Evolutionary conservation across 257 asterid genomes (phyloP), one percentile per base, ranked within the genome.

Genomic region (Nicotiana sylvestris): DNA sequence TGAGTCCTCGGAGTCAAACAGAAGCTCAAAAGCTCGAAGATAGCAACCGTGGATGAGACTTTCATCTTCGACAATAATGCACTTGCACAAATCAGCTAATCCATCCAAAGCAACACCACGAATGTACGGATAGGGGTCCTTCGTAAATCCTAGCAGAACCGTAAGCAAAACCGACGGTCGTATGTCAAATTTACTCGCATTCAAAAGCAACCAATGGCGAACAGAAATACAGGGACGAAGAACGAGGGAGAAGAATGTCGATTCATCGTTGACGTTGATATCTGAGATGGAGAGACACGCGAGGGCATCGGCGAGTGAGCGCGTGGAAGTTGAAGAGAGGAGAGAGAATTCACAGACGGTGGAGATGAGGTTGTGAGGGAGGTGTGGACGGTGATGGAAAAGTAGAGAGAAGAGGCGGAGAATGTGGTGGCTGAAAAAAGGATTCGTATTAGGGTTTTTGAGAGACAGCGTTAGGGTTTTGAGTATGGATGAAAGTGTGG

Each of bases 71-170:
- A 92, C 89, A 72, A 81, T 81, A 72, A 92, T 64, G 74, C 84
- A 85, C 35, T 81, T 78, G 16, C 87, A 80, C 85, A 92, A 62
- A 81, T 78, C 81, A 82, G 86, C 90, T 85, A 94, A 82, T 35
- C 91, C 97, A 82, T 92, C 93, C 94, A 94, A 69, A 1, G 98
- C 96, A 78, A 91, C 91, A 77, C 86, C 90, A 84, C 98, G 90
- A 32, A 91, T 84, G 66, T 57, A 84, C 7, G 99, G 98, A 87
- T 82, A 93, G 5, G 99, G 98, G 66, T 96, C 99, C 92, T 90
- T 96, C 11, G 98, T 93, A 66, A 94, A 87, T 30, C 98, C 98
- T 16, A 92, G 82, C 78, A 93, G 84, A 69, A 94, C 91, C 30
- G 94, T 93, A 66, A 94, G 86, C 91, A 93, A 86, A 74, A 93